These are phyloP conservation scores for Reticulascus tulasneorum DNA, from an alignment of 2,329 filamentous ascomycete species.

Conservation along the genomic window DNA sequence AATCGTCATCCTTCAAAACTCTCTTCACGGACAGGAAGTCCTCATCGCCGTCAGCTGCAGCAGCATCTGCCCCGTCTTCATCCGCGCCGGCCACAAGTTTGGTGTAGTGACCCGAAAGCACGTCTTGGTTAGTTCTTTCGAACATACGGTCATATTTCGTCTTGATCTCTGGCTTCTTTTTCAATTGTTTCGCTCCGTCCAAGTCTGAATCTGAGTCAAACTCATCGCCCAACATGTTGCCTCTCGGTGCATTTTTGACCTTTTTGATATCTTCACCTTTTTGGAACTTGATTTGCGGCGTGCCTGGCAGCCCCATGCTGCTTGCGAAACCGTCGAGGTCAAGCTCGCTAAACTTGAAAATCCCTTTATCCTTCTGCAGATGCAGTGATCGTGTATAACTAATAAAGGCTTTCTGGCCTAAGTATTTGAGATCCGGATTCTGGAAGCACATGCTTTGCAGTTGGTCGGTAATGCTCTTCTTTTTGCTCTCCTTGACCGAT, in stretches of 20 bases:
- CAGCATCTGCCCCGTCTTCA: conserved; percentile 41
- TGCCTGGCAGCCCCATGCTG: conserved; percentile 83
- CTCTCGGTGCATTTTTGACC: conserved; percentile 79
- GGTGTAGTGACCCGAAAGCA: conserved; percentile 88
- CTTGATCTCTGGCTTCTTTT: conserved; percentile 69
- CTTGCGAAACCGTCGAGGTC: conserved; percentile 81
- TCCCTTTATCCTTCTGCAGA: conserved; percentile 84
- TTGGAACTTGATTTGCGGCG: conserved; percentile 88
- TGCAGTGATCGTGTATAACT: conserved; percentile 83
- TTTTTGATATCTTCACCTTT: conserved; percentile 85
- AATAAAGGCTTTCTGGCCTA: conserved; percentile 93
- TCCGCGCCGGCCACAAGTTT: conserved; percentile 69
- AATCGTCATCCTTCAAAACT: conserved; percentile 69
- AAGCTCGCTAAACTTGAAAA: conserved; percentile 80
- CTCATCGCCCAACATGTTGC: conserved; percentile 59
- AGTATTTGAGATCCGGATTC: conserved; percentile 87
- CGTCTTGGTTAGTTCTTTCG: conserved; percentile 91
- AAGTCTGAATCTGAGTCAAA: conserved; percentile 51
- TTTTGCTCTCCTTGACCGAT: conserved; percentile 84
- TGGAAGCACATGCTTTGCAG: conserved; percentile 96
- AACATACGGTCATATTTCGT: conserved; percentile 99
- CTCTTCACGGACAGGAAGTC: conserved; percentile 90
- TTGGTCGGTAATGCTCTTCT: conserved; percentile 77
- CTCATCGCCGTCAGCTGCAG: conserved; percentile 45
- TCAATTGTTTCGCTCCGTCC: conserved; percentile 45